Conservation (phyloP, 148 eudicot genomes). For the Nepenthes gracilis region DNA sequence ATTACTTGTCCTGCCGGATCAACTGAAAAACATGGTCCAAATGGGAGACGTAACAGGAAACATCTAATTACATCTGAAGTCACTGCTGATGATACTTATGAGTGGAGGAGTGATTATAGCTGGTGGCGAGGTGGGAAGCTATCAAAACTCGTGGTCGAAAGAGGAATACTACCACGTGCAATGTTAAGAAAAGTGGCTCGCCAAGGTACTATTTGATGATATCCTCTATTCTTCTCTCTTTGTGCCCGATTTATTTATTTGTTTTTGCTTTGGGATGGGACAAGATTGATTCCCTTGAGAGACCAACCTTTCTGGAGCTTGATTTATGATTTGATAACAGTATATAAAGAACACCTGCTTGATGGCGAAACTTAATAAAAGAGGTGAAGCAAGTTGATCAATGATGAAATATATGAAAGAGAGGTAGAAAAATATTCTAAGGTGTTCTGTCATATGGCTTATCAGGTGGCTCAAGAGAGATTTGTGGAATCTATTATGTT, state of each 20-base stretch:
- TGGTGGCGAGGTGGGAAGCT: slow-evolving; percentile 91
- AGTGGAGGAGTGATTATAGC: slow-evolving; percentile 23
- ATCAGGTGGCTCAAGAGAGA: slow-evolving; percentile 61
- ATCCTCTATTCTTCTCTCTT: no score
- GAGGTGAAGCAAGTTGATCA: not conserved
- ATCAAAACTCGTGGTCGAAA: slow-evolving; percentile 57
- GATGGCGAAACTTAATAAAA: not conserved
- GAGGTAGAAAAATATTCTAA: not conserved
- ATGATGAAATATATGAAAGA: no score
- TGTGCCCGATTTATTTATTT: no score
- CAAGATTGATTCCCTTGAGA: no score
- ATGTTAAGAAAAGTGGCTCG: slow-evolving; percentile 62
- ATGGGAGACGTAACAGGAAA: slow-evolving; percentile 68
- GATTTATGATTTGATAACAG: no score
- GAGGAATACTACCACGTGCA: slow-evolving; percentile 46
- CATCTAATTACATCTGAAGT: slow-evolving; percentile 32
- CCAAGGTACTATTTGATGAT: slow-evolving; percentile 34
- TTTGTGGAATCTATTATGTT: slow-evolving; percentile 55
- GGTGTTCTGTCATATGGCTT: slow-evolving; percentile 3
- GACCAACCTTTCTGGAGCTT: no score
- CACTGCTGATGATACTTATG: slow-evolving; percentile 21
- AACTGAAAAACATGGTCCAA: slow-evolving; percentile 55
- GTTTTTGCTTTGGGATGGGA: no score
- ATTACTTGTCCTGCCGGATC: slow-evolving; percentile 31
- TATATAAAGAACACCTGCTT: not conserved